Percentiles rank a stretch among this genome's conserved stretches.
These are phyloP conservation scores for Metschnikowia baotianmanensis DNA, from an alignment of 805 yeast species.

Conservation along the genomic window DNA sequence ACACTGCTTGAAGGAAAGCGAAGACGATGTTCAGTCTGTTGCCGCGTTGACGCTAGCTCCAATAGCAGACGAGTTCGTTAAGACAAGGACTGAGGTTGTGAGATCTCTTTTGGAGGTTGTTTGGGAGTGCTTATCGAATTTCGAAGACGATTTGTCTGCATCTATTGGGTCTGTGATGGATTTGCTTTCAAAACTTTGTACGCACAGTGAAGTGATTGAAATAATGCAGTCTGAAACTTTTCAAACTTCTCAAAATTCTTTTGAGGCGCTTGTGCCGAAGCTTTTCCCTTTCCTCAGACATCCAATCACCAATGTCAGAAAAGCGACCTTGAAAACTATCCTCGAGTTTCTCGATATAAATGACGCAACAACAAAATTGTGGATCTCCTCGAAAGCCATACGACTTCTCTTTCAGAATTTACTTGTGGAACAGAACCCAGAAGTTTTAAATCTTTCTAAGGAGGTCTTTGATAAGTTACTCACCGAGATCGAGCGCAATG, in stretches of 20 bases:
- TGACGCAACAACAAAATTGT: constrained; percentile 51
- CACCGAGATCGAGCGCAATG: constrained; percentile 36
- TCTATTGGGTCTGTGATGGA: constrained; percentile 97
- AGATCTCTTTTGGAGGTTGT: constrained; percentile 59
- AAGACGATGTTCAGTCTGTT: constrained; percentile 96
- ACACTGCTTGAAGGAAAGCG: constrained; percentile 72
- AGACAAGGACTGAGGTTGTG: constrained; percentile 50
- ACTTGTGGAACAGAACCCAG: constrained; percentile 81
- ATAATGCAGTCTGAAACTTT: constrained; percentile 63
- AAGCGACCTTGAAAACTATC: constrained; percentile 79
- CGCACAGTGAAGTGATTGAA: constrained; percentile 72
- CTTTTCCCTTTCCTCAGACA: constrained; percentile 91
- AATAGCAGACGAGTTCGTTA: constrained; percentile 83
- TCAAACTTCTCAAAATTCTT: constrained; percentile 52
- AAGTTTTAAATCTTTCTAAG: constrained; percentile 62
- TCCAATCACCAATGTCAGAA: constrained; percentile 86
- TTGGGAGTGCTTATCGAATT: constrained; percentile 85
- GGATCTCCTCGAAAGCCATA: constrained; percentile 76
- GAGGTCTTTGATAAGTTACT: constrained; percentile 59
- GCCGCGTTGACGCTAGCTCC: constrained; percentile 93
- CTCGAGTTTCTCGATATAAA: constrained; percentile 66
- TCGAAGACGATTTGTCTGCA: constrained; percentile 90
- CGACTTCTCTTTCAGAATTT: constrained; percentile 84
- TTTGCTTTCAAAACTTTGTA: constrained; percentile 79
- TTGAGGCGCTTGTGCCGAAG: constrained; percentile 80